Evolutionary conservation across 129 eudicot genomes (phyloP).

Genomic region (Escallonia herrerae): DNA sequence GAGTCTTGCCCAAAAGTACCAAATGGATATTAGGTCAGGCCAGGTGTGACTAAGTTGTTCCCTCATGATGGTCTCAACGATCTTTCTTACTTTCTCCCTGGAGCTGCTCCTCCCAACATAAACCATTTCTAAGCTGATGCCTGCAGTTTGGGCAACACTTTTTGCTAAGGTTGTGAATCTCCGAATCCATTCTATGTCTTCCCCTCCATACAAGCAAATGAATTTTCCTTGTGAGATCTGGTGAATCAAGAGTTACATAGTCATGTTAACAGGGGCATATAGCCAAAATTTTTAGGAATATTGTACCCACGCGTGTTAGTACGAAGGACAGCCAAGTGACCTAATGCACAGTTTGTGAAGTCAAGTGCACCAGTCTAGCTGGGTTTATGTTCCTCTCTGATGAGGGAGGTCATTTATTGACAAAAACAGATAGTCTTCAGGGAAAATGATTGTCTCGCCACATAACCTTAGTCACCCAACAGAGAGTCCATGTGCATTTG

Average conservation of each 20-base stretch:
- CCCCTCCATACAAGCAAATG: conserved; percentile 94
- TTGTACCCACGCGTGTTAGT: too few species aligned
- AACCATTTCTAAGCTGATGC: conserved; percentile 55
- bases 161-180: conserved; percentile 40
- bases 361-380: too few species aligned
- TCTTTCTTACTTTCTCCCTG: conserved; percentile 48
- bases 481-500: too few species aligned
- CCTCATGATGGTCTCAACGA: conserved; percentile 27
- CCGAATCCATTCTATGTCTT: conserved; percentile 60
- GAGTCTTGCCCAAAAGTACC: conserved; percentile 89
- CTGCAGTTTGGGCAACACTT: conserved; percentile 26
- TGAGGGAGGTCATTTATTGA: too few species aligned
- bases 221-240: conserved; percentile 55
- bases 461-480: too few species aligned
- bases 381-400: too few species aligned
- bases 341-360: too few species aligned
- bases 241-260: conserved; percentile 1
- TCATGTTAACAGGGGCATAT: background rate
- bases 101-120: conserved; percentile 68
- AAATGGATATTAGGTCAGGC: conserved; percentile 51
- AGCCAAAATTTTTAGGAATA: too few species aligned
- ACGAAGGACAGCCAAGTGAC: too few species aligned
- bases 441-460: too few species aligned
- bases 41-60: conserved; percentile 48
- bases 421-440: too few species aligned